Percentiles rank a stretch among this genome's conserved stretches.
phyloP scores from a whole-genome alignment of 2,329 filamentous ascomycete genomes.

The Stagonosporopsis rhizophila region DNA sequence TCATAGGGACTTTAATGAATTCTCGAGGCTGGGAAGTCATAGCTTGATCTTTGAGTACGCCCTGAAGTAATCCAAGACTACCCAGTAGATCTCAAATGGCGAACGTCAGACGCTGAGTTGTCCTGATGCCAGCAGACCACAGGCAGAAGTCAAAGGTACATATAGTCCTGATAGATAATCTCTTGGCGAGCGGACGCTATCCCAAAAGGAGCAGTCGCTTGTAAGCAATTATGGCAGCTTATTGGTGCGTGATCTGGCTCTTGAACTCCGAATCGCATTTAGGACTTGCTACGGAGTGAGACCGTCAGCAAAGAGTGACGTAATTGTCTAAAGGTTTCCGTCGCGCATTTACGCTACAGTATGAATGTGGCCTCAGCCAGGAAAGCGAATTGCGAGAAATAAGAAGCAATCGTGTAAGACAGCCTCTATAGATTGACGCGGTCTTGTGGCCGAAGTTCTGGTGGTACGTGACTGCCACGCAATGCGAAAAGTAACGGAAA shows the following conservation, averaged over 20 bases:
- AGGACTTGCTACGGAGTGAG: neutral
- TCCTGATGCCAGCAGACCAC: neutral
- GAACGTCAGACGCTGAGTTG: neutral
- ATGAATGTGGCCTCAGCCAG: neutral
- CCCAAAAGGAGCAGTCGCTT: slow-evolving; percentile 7
- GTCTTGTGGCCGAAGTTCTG: no score
- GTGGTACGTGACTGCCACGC: no score
- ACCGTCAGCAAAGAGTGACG: neutral
- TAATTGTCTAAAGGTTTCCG: neutral
- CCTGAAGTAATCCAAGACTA: neutral
- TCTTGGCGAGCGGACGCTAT: slow-evolving; percentile 8
- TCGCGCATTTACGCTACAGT: neutral
- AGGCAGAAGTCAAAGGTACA: slow-evolving; percentile 3
- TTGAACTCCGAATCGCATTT: neutral
- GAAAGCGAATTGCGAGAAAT: neutral
- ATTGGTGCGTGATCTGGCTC: neutral
- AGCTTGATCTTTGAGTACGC: neutral
- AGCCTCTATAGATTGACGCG: neutral
- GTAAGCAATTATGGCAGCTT: neutral
- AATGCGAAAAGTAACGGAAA: neutral
- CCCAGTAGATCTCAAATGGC: neutral
- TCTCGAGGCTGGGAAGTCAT: slow-evolving; percentile 27
- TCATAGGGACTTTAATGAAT: slow-evolving; percentile 26
- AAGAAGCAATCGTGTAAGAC: neutral
- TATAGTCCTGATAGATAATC: neutral